Evolutionary conservation across 768 basidiomycete genomes (phyloP), one percentile per base, ranked within the genome.

Genomic region (Pulveroboletus sp.): DNA sequence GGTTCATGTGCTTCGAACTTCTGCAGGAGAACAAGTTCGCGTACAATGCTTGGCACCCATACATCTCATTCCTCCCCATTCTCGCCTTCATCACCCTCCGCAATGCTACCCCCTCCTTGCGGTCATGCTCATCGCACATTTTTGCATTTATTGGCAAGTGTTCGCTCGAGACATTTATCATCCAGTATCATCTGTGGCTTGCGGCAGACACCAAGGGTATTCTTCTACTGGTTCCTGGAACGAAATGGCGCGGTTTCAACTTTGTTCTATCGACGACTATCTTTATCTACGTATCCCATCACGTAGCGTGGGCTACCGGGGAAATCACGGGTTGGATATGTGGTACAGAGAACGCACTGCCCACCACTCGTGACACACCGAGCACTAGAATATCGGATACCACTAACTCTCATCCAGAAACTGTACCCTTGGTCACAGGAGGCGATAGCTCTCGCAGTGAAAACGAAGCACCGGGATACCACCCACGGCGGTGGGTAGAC

Each of bases 131-230:
- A 18, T 88, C 84, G 10, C 74, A 71, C 12, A 68, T 80, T 27
- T 94, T 93, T 70, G 81, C 81, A 24, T 91, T 89, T 69, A 76
- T 94, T 45, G 93, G 93, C 36, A 82, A 74, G 63, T 93, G 89
- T 68, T 93, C 91, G 5, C 76, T 95, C 47, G 93, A 96, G 69
- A 86, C 91, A 0, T 96, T 93, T 66, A 86, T 94, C 61, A 79
- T 94, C 50, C 92, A 95, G 63, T 94, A 84, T 65, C 91, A 90
- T 59, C 70, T 89, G 39, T 93, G 89, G 89, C 74, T 93, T 31
- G 91, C 87, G 0, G 87, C 77, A 4, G 89, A 93, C 59, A 89
- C 85, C 30, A 87, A 87, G 65, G 86, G 88, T 15, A 75, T 94
- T 50, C 75, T 95, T 21, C 68, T 92, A 42, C 77, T 93, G 43